Evolutionary conservation across 1,139 yeast genomes (phyloP).

Genomic region (Scheffersomyces cryptocercus): DNA sequence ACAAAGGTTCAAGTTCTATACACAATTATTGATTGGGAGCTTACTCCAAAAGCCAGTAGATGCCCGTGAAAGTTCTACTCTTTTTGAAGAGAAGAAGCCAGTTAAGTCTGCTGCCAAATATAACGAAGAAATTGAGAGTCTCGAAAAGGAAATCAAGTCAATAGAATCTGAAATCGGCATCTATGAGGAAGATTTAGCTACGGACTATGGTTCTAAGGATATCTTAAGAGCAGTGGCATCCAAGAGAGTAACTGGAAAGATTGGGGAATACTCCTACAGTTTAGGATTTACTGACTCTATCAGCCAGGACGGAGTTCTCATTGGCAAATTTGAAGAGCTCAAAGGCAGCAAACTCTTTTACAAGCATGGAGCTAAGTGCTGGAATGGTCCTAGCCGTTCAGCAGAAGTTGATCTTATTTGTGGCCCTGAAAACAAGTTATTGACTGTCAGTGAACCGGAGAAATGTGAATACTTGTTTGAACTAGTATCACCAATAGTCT

Average conservation of each 20-base stretch:
- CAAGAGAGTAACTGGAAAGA: conserved; percentile 45
- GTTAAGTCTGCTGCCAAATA: neutral
- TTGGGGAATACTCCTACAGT: conserved; percentile 74
- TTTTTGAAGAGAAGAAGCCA: neutral
- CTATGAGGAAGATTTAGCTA: conserved; percentile 41
- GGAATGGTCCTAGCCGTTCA: conserved; percentile 91
- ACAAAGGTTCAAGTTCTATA: neutral
- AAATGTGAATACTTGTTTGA: conserved; percentile 76
- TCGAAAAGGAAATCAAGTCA: conserved; percentile 16
- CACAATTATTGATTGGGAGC: no score
- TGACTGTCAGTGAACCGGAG: conserved; percentile 81
- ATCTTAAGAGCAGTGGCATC: conserved; percentile 61
- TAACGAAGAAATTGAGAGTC: conserved; percentile 16
- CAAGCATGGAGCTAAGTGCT: conserved; percentile 77
- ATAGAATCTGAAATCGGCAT: conserved; percentile 17
- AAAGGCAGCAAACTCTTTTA: conserved; percentile 43
- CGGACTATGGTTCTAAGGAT: conserved; percentile 63
- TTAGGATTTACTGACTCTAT: conserved; percentile 60
- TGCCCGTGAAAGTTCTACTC: neutral
- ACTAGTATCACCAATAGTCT: conserved; percentile 70
- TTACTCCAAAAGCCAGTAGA: neutral
- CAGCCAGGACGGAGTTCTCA: conserved; percentile 57
- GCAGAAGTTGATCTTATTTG: conserved; percentile 69
- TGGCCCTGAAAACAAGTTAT: conserved; percentile 56
- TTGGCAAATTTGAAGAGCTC: conserved; percentile 53